These are phyloP conservation scores for Penicillium italicum DNA, from an alignment of 2,329 filamentous ascomycete species.

Conservation along the genomic window DNA sequence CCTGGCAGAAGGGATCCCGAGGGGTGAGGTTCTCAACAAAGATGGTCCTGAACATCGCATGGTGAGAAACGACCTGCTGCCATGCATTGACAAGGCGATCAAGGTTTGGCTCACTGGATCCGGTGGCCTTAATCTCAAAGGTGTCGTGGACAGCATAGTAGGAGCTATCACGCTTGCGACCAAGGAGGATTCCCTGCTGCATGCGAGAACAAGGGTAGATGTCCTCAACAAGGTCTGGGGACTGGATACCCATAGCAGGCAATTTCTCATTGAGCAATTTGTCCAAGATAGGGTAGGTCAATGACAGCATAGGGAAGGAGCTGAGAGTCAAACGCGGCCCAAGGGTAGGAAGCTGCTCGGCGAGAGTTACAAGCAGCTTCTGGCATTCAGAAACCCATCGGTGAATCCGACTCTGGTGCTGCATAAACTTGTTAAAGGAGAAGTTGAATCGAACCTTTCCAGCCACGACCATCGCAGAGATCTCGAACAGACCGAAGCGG, in stretches of 20 bases:
- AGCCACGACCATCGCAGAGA: constrained; percentile 49
- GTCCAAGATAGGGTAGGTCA: constrained; percentile 43
- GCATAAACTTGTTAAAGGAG: constrained; percentile 50
- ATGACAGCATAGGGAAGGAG: constrained; percentile 46
- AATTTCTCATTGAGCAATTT: constrained; percentile 38
- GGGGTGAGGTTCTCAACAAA: constrained; percentile 35
- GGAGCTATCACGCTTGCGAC: constrained; percentile 31
- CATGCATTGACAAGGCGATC: constrained; percentile 30
- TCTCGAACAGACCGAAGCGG: constrained; percentile 51
- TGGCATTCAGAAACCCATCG: constrained; percentile 44
- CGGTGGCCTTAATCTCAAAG: constrained; percentile 30
- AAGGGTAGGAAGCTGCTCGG: constrained; percentile 26
- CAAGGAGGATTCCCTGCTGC: constrained; percentile 39
- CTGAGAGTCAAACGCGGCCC: constrained; percentile 36
- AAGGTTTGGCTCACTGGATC: constrained; percentile 23
- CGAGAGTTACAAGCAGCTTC: constrained; percentile 30
- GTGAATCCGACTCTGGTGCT: constrained; percentile 44
- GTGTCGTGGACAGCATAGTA: constrained; percentile 40
- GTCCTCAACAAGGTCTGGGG: constrained; percentile 41
- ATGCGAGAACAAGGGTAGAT: constrained; percentile 40
- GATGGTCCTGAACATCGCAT: constrained; percentile 38
- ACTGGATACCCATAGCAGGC: constrained; percentile 34
- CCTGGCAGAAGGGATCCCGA: constrained; percentile 33
- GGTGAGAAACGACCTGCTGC: constrained; percentile 31
- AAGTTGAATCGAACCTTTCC: constrained; percentile 49